A percentile compares a stretch with the other conserved stretches of the same genome.
Conservation (phyloP, 306 rosid species). For the Gastrolobium villosum region DNA sequence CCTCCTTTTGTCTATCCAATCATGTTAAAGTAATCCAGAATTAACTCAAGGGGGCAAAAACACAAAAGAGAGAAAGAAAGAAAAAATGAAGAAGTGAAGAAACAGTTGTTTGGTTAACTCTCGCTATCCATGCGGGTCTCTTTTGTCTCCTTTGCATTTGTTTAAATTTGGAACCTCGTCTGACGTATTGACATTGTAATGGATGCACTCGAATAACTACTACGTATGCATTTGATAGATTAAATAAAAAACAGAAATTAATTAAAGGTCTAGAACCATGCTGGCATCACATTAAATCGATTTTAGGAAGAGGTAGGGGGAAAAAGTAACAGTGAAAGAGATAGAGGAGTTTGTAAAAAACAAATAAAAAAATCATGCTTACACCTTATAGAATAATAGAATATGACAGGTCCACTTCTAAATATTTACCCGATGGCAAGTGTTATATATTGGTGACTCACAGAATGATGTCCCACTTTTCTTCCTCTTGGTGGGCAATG, state of each 20-base stretch:
- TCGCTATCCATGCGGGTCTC: neutral
- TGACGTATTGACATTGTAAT: constrained; percentile 22
- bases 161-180: neutral
- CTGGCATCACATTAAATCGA: constrained; percentile 7
- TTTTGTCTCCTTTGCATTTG: constrained; percentile 9
- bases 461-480: constrained; percentile 41
- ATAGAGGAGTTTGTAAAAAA: neutral
- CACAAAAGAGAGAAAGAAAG: neutral
- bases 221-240: neutral
- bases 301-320: neutral
- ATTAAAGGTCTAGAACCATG: constrained; percentile 13
- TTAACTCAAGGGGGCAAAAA: neutral
- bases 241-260: neutral
- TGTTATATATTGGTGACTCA: constrained; percentile 47
- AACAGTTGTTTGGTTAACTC: neutral
- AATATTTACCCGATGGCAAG: constrained; percentile 6
- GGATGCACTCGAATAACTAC: neutral
- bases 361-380: neutral
- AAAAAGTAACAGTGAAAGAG: neutral
- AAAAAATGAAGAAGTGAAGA: too few relatives aligned
- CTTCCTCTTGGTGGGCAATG: constrained; percentile 49
- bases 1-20: neutral
- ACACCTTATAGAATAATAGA: constrained; percentile 36
- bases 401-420: constrained; percentile 49
- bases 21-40: constrained; percentile 6